phyloP scores from a whole-genome alignment of 176 grass and related monocot genomes.

The Aegilops tauschii region DNA sequence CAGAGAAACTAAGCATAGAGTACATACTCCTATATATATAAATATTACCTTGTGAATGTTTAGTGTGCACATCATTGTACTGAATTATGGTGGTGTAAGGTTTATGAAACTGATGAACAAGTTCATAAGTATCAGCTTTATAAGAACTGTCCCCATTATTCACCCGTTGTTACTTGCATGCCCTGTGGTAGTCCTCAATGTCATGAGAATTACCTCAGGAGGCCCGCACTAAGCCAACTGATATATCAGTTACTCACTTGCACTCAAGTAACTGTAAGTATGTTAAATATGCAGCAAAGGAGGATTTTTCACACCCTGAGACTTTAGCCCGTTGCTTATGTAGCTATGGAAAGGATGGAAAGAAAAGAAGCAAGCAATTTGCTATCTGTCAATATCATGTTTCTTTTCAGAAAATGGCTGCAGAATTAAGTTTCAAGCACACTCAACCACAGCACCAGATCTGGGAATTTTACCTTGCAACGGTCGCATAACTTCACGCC shows the following conservation, averaged over 20 bases:
- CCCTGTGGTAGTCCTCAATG: not conserved
- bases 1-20: not conserved
- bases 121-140: not conserved
- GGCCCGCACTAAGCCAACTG: not conserved
- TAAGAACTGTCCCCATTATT: not conserved
- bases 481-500: constrained; percentile 82
- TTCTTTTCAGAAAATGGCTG: not conserved
- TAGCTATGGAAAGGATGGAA: not conserved
- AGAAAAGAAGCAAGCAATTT: not conserved
- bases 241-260: not conserved
- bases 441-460: not conserved
- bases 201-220: not conserved
- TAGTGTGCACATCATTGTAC: not conserved
- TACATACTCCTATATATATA: not conserved
- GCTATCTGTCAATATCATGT: not conserved
- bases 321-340: not conserved
- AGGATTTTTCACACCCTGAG: too few species aligned
- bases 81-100: not conserved
- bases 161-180: not conserved
- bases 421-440: not conserved
- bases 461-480: constrained; percentile 68
- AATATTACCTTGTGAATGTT: constrained; percentile 5
- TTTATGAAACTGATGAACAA: not conserved
- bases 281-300: not conserved
- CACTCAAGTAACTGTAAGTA: not conserved